These are phyloP conservation scores for Penicillium maclennaniae DNA, from an alignment of 495 filamentous ascomycete species.

Conservation along the genomic window DNA sequence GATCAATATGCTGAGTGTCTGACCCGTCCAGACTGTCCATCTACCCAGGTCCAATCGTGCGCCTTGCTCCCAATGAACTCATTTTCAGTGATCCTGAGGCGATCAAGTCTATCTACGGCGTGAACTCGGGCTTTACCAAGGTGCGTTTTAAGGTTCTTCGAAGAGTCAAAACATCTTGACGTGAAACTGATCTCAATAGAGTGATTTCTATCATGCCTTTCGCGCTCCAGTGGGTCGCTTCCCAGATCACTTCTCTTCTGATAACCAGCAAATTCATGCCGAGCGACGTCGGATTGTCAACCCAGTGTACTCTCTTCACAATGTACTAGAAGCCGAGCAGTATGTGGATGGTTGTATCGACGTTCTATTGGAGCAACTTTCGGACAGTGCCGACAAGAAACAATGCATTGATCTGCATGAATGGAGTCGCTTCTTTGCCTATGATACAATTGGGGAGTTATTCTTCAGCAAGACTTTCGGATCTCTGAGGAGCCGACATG, in stretches of 20 bases:
- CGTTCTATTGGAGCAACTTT: slow-evolving; percentile 18
- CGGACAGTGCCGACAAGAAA: slow-evolving; percentile 18
- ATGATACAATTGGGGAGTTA: slow-evolving; percentile 36
- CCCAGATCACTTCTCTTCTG: no score
- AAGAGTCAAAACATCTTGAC: background rate
- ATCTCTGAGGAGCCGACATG: no score
- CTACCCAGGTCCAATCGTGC: no score
- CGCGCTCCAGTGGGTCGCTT: no score
- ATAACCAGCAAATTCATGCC: no score
- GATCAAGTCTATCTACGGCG: slow-evolving; percentile 28
- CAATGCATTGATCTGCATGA: slow-evolving; percentile 19
- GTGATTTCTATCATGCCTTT: no score
- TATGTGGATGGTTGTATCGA: slow-evolving; percentile 26
- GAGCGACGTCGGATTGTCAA: no score
- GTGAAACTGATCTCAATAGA: no score
- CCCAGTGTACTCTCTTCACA: no score
- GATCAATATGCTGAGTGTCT: no score
- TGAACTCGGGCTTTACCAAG: slow-evolving; percentile 20
- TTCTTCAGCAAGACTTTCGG: slow-evolving; percentile 31
- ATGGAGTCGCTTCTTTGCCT: slow-evolving; percentile 16
- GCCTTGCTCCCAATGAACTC: slow-evolving; percentile 15
- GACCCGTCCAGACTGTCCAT: no score
- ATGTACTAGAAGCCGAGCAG: slow-evolving; percentile 19
- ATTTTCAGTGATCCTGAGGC: slow-evolving; percentile 23
- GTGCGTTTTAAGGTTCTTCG: slow-evolving; percentile 2